Base-by-base conservation (phyloP, 768 basidiomycete genomes). In the Pisolithus microcarpus region DNA sequence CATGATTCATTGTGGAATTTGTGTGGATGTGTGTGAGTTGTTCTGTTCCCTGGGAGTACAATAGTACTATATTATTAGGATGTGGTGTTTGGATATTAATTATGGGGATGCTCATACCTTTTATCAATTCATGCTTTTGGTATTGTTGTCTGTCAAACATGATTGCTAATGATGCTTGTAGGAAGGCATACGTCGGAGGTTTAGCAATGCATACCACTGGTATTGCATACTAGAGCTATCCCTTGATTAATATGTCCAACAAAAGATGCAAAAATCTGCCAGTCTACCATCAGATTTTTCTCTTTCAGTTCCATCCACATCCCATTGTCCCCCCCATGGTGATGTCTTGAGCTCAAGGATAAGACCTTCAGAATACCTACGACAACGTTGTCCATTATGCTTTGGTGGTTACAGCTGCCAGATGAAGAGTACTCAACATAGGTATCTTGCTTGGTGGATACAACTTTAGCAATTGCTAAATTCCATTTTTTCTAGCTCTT, bases 131-230 rank as follows among this genome's bases (percentile, higher is more conserved):
- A 31, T 31, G 11, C 30, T 15, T 34, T 34, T 10, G 34, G 5
- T 34, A 15, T 34, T 34, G 4, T 15, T 13, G 11, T 34, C 13
- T 13, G 34, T 34, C 13, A 34, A 13, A 15, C 11, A 34, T 34
- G 11, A 8, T 24, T 42, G 40, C 40, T 42, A 11, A 42, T 42
- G 40, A 24, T 11, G 23, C 11, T 13, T 13, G 5, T 48, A 67
- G 66, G 59, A 65, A 34, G 52, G 56, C 18, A 53, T 69, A 16
- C 13, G 56, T 7, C 44, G 52, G 31, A 46, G 58, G 15, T 66
- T 69, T 45, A 51, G 59, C 5, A 64, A 61, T 40, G 59, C 58
- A 3, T 55, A 65, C 5, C 57, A 56, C n/a, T 69, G 63, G 64
- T 66, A 62, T 43, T 46, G 49, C 15, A 26, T 52, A 15, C 54